Conservation (phyloP, 2,329 filamentous ascomycete species). For the Ceratocystis lukuohia region DNA sequence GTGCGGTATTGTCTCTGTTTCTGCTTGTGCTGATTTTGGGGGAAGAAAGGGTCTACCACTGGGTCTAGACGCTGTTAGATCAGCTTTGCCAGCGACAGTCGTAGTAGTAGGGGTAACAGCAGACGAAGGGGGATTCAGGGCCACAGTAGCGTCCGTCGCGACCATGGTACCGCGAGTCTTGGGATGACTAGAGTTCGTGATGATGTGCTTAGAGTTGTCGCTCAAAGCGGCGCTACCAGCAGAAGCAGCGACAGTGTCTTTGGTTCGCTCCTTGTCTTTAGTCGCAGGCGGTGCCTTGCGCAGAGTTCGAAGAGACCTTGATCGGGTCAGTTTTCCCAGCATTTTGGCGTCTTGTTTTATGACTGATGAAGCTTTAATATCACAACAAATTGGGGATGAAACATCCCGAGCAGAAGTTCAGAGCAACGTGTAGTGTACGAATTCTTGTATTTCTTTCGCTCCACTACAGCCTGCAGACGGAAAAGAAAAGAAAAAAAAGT, state of each 20-base stretch:
- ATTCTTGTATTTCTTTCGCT: neutral
- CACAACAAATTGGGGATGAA: constrained; percentile 1
- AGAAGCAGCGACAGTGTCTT: neutral
- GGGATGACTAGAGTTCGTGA: neutral
- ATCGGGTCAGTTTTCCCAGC: constrained; percentile 17
- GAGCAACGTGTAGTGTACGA: neutral
- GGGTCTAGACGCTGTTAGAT: neutral
- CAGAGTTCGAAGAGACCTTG: constrained; percentile 16
- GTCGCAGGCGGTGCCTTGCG: constrained; percentile 5
- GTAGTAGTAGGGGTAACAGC: neutral
- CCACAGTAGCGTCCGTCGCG: neutral
- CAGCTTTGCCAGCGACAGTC: neutral
- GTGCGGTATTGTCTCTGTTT: constrained; percentile 19
- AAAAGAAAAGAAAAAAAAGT: neutral
- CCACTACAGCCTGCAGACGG: neutral
- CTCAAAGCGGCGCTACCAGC: neutral
- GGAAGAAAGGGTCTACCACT: neutral
- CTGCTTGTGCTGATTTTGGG: constrained; percentile 1
- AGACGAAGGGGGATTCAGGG: neutral
- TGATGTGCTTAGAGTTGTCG: neutral
- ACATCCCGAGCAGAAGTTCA: neutral
- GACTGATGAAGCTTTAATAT: neutral
- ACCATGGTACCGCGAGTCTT: neutral
- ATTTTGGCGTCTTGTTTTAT: constrained; percentile 4
- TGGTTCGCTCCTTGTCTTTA: neutral